A percentile compares a stretch with the other conserved stretches of the same genome.
Evolutionary conservation across 2,329 filamentous ascomycete species (phyloP).

Genomic region (Thelonectria blattea): DNA sequence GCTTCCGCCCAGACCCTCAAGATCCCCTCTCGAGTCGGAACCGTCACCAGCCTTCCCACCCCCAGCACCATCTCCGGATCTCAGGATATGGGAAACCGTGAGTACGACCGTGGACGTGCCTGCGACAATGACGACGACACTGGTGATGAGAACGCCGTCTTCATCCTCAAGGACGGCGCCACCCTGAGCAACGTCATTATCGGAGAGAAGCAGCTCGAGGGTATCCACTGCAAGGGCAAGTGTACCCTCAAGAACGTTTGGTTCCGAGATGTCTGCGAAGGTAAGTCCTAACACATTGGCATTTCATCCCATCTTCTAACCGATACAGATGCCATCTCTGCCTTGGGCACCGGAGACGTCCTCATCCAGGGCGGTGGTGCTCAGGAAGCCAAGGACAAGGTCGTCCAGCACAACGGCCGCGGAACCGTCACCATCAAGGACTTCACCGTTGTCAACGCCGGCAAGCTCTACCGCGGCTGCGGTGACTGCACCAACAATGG

Average conservation of each 20-base stretch:
- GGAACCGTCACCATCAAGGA: slow-evolving; percentile 35
- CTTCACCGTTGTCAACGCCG: slow-evolving; percentile 33
- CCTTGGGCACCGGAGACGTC: slow-evolving; percentile 6
- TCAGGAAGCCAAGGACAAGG: slow-evolving; percentile 34
- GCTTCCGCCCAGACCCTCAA: slow-evolving; percentile 12
- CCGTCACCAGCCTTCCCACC: not conserved
- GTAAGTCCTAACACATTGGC: not conserved
- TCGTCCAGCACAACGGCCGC: slow-evolving; percentile 33
- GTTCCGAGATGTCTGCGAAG: slow-evolving; percentile 47
- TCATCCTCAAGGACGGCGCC: slow-evolving; percentile 26
- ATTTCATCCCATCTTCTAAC: not conserved
- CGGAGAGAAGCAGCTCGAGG: slow-evolving; percentile 30
- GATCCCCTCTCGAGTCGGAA: slow-evolving; percentile 11
- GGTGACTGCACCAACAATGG: slow-evolving; percentile 37
- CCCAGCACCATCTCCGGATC: slow-evolving; percentile 9
- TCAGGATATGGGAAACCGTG: slow-evolving; percentile 11
- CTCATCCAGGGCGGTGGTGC: slow-evolving; percentile 30
- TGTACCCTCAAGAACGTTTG: slow-evolving; percentile 44
- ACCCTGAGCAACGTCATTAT: slow-evolving; percentile 29
- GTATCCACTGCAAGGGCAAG: slow-evolving; percentile 39
- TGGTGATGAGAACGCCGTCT: slow-evolving; percentile 19
- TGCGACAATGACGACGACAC: slow-evolving; percentile 14
- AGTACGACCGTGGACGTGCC: slow-evolving; percentile 17
- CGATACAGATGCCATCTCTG: slow-evolving; percentile 14
- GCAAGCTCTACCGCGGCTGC: slow-evolving; percentile 36